Base-by-base conservation (phyloP, 2,329 filamentous ascomycete genomes). In the Albifimbria verrucaria region DNA sequence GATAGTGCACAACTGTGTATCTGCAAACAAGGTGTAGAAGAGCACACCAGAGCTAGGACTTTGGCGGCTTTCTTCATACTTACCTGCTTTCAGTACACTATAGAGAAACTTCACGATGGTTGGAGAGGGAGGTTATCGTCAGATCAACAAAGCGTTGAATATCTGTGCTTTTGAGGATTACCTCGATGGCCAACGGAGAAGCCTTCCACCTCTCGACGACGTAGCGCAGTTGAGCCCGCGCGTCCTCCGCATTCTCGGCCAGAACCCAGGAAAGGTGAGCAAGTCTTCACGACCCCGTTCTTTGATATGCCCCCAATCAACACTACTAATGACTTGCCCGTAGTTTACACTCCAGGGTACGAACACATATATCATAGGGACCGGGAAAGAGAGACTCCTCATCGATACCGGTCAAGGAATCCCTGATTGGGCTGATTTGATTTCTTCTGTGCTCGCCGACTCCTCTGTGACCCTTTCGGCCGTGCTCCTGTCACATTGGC, bases 401-500 rank as follows among this genome's bases (percentile, higher is more conserved):
- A 46, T 55, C 20, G 53, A 55, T 9, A 55, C 46, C 17, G 32
- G 7, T 12, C 12, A 47, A 21, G 49, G 36, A 9, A 22, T 47
- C 25, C 44, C 44, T 9, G 49, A 44, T 9, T 39, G 44, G 44
- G 44, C 44, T 23, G 21, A 22, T 22, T 20, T 47, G 9, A 49
- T 77, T 72, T 70, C 24, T 7, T 11, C 41, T 20, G 21, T 20
- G 9, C 7, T 43, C 7, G 9, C 41, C 10, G 41, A 11, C 18
- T 10, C 18, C 10, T 9, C 9, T 18, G 21, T 43, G 9, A 9
- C 10, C 10, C 41, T 81, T 0, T 74, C 72, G 0, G 71, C 77
- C 50, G 67, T 77, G 50, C 72, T 92, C 4, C 72, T 92, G 15
- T 90, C 87, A 0, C 89, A 92, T 67, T 90, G 87, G 86, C 89